These are phyloP conservation scores for Colletotrichum orbiculare DNA, from an alignment of 2,329 filamentous ascomycete species.

Conservation along the genomic window DNA sequence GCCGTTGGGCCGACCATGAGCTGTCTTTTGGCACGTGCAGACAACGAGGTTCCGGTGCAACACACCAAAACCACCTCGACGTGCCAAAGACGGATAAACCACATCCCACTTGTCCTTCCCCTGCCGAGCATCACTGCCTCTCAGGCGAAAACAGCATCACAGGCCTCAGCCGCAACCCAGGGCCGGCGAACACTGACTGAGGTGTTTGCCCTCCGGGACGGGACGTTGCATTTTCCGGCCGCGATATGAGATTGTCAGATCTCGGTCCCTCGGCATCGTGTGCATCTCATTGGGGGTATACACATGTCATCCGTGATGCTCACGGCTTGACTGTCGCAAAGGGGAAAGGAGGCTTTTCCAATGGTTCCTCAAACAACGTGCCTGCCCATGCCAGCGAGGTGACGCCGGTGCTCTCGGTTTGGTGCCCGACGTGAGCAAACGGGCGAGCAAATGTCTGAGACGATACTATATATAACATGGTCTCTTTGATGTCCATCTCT, in stretches of 20 bases:
- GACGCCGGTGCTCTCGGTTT: constrained; percentile 17
- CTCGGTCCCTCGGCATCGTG: constrained; percentile 8
- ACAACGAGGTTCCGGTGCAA: constrained; percentile 23
- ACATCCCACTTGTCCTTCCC: neutral
- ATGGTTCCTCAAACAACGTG: constrained; percentile 16
- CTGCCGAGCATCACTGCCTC: neutral
- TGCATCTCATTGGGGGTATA: constrained; percentile 13
- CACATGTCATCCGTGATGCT: constrained; percentile 7
- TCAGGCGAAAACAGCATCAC: constrained; percentile 4
- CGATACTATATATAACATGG: constrained; percentile 25
- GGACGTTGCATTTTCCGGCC: constrained; percentile 23
- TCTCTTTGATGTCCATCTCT: neutral
- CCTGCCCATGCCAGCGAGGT: constrained; percentile 26
- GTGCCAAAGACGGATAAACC: neutral
- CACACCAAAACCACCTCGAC: constrained; percentile 22
- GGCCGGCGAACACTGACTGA: neutral
- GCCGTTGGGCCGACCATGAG: constrained; percentile 7
- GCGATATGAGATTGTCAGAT: constrained; percentile 19
- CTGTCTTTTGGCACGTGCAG: constrained; percentile 18
- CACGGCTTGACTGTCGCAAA: constrained; percentile 7
- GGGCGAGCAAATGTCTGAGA: constrained; percentile 1
- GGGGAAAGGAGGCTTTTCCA: constrained; percentile 13
- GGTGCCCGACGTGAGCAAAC: constrained; percentile 14
- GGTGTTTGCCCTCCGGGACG: constrained; percentile 25
- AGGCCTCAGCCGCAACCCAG: neutral